phyloP scores from a whole-genome alignment of 495 filamentous ascomycete species.

The Hyaloscypha variabilis region DNA sequence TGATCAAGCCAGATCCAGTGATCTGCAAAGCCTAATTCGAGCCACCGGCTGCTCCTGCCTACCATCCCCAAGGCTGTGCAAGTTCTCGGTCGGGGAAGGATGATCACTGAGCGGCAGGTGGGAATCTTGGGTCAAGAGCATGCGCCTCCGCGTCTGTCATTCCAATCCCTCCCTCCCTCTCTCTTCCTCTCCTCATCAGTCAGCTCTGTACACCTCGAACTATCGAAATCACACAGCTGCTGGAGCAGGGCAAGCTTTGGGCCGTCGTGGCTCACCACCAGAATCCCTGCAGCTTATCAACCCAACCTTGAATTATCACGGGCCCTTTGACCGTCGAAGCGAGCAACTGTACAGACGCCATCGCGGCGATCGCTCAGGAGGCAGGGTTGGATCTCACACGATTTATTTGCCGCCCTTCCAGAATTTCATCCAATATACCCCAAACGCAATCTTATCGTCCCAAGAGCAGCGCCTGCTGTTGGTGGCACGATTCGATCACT shows the following conservation, averaged over 20 bases:
- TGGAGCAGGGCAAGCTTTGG: conserved; percentile 16
- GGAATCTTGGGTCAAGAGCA: too few relatives aligned
- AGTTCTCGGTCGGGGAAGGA: not conserved
- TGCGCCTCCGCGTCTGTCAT: not conserved
- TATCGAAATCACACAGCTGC: not conserved
- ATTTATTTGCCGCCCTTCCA: conserved; percentile 26
- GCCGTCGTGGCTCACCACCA: conserved; percentile 5
- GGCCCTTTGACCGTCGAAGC: conserved; percentile 27
- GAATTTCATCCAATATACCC: conserved; percentile 30
- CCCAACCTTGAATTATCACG: conserved; percentile 31
- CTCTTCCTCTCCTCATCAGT: not conserved
- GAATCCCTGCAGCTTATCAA: conserved; percentile 30
- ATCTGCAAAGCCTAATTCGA: conserved; percentile 23
- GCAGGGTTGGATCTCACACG: conserved; percentile 16
- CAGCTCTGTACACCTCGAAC: not conserved
- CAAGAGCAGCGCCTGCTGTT: conserved; percentile 13
- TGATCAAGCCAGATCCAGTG: not conserved
- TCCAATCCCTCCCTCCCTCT: not conserved
- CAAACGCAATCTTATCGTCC: conserved; percentile 26
- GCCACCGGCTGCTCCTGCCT: conserved; percentile 17
- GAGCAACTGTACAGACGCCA: conserved; percentile 31
- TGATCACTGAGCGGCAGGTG: not conserved
- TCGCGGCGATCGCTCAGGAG: conserved; percentile 29
- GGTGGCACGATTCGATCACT: conserved; percentile 16
- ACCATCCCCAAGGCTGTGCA: not conserved